These are phyloP conservation scores for Entonaema liquescens DNA, from an alignment of 495 filamentous ascomycete species.

Conservation along the genomic window DNA sequence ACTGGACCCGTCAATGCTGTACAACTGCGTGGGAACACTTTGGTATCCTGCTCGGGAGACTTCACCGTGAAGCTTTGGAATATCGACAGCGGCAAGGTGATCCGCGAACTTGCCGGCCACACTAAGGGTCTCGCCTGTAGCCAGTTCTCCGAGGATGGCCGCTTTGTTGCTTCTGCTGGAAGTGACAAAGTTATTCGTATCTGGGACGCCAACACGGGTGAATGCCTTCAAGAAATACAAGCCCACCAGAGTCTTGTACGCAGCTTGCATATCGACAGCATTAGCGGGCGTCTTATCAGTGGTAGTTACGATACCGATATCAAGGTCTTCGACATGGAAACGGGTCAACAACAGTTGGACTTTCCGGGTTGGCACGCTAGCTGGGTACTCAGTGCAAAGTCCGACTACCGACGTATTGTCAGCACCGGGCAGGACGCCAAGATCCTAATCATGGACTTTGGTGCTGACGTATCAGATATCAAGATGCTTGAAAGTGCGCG, in stretches of 20 bases:
- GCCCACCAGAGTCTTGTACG: conserved; percentile 86
- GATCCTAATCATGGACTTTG: conserved; percentile 90
- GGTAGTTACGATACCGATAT: conserved; percentile 94
- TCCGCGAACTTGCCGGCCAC: conserved; percentile 87
- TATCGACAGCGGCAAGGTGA: conserved; percentile 79
- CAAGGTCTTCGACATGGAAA: conserved; percentile 86
- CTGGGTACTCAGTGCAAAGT: conserved; percentile 95
- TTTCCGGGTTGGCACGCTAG: conserved; percentile 91
- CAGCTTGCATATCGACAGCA: conserved; percentile 84
- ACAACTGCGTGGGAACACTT: conserved; percentile 87
- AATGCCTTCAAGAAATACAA: conserved; percentile 76
- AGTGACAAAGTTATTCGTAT: conserved; percentile 94
- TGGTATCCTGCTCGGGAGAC: conserved; percentile 93
- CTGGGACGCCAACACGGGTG: conserved; percentile 90
- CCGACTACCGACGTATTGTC: conserved; percentile 91
- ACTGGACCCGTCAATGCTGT: conserved; percentile 94
- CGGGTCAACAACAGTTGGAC: conserved; percentile 74
- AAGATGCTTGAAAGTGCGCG: conserved; percentile 60
- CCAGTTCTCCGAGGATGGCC: conserved; percentile 91
- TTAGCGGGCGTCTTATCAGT: conserved; percentile 83
- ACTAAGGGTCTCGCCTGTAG: conserved; percentile 93
- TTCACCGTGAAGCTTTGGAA: conserved; percentile 95
- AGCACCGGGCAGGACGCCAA: conserved; percentile 93
- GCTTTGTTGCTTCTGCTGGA: conserved; percentile 88
- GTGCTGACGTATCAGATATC: conserved; percentile 63